Base-by-base conservation (phyloP, 331 rosid species). In the Malus hybrid region DNA sequence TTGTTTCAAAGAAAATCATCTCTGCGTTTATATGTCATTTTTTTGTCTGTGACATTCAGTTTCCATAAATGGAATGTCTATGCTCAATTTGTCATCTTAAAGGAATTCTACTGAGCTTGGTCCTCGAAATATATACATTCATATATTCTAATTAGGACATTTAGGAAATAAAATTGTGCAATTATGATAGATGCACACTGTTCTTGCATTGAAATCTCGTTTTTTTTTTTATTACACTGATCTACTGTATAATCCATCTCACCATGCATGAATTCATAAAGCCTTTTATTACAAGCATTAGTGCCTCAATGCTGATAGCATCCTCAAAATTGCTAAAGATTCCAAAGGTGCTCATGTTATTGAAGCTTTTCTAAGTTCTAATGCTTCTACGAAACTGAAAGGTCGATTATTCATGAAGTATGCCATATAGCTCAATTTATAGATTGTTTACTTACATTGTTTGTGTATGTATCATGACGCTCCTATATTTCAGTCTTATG, bases 331-430 rank as follows among this genome's bases (percentile, higher is more conserved):
- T 31, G 97, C 88, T 73, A 85, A 79, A 78, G 89, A 90, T 80
- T 48, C 84, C 22, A 82, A 79, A 56, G 99, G 97, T 76, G 84
- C 97, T 63, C 97, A 82, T 76, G 97, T 90, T 67, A 75, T 92
- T 76, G 97, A 94, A 84, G 88, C 96, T 75, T 92, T 94, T 83
- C 83, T 90, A 69, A 72, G 84, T 83, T 94, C 97, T 10, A 86
- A 84, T 69, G 89, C 88, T 88, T 79, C 96, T 62, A 87, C 82
- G 11, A 94, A 92, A 80, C 77, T 80, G 74, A 94, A 87, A 78
- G 85, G 92, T 61, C 80, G 92, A 85, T 84, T 94, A 78, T 83
- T 92, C 73, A 67, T 67, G 27, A 90, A 83, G 99, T 92, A 89
- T 70, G 93, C 67, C 55, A 8, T 67, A n/a, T 60, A 79, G 67